Evolutionary conservation across 2,329 filamentous ascomycete genomes (phyloP).

Genomic region (Berkeleyomyces basicola): DNA sequence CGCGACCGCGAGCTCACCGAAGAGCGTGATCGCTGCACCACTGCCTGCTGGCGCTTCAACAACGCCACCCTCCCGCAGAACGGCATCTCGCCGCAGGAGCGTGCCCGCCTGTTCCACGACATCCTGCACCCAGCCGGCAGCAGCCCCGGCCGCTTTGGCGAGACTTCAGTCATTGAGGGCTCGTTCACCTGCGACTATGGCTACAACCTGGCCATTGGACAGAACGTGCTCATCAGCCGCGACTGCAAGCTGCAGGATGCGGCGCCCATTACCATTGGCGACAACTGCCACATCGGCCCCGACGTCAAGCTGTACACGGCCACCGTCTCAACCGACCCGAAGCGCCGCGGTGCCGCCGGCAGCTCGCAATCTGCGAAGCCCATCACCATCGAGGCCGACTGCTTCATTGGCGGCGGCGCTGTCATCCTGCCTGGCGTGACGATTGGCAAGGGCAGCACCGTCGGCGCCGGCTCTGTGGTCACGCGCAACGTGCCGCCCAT

Average conservation of each 20-base stretch:
- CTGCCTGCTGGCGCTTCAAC: constrained; percentile 74
- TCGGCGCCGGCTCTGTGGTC: constrained; percentile 74
- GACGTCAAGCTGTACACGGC: constrained; percentile 76
- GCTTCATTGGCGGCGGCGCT: constrained; percentile 64
- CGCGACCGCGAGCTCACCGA: constrained; percentile 62
- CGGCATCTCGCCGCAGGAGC: constrained; percentile 52
- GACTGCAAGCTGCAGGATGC: constrained; percentile 79
- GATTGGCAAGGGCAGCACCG: constrained; percentile 61
- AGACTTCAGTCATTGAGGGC: constrained; percentile 61
- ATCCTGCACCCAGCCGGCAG: constrained; percentile 50
- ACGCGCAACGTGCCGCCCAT: constrained; percentile 59
- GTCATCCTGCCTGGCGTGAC: constrained; percentile 63
- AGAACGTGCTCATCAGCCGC: constrained; percentile 67
- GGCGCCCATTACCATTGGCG: constrained; percentile 66
- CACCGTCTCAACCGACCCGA: constrained; percentile 54
- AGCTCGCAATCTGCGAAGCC: constrained; percentile 53
- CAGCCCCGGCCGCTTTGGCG: constrained; percentile 46
- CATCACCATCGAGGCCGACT: constrained; percentile 71
- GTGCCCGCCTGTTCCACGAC: constrained; percentile 51
- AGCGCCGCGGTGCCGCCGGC: constrained; percentile 55
- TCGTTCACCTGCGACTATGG: constrained; percentile 92
- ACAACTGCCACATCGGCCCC: constrained; percentile 59
- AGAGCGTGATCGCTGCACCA: constrained; percentile 71
- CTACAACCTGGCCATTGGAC: constrained; percentile 80
- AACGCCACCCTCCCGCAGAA: constrained; percentile 60